phyloP scores from a whole-genome alignment of 2,329 filamentous ascomycete genomes.

The Aspergillus chevalieri region DNA sequence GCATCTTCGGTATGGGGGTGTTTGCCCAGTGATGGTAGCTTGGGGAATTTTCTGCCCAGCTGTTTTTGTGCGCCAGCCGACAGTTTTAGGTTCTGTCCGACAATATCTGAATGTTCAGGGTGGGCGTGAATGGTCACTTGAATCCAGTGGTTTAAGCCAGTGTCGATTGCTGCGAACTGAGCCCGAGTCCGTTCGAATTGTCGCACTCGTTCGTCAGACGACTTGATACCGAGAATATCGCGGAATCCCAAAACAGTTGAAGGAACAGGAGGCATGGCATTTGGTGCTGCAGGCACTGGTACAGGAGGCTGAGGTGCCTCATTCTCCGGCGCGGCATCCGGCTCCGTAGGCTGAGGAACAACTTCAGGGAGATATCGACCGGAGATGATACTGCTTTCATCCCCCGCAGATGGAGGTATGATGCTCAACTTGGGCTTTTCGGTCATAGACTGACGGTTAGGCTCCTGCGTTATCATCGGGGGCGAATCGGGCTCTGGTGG shows the following conservation, averaged over 20 bases:
- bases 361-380: slow-evolving; percentile 9
- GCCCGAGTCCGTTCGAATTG: slow-evolving; percentile 67
- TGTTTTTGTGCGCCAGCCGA: slow-evolving; percentile 23
- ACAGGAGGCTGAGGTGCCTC: slow-evolving; percentile 3
- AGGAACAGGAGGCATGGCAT: neutral
- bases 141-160: slow-evolving; percentile 63
- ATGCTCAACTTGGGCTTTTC: slow-evolving; percentile 28
- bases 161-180: slow-evolving; percentile 65
- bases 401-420: slow-evolving; percentile 18
- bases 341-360: slow-evolving; percentile 4
- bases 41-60: slow-evolving; percentile 35
- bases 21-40: slow-evolving; percentile 30
- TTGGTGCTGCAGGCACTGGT: slow-evolving; percentile 8
- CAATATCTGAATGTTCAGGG: slow-evolving; percentile 48
- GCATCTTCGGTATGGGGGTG: slow-evolving; percentile 23
- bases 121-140: slow-evolving; percentile 43
- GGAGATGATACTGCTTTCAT: slow-evolving; percentile 11
- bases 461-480: slow-evolving; percentile 4
- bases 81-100: slow-evolving; percentile 30
- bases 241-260: slow-evolving; percentile 57
- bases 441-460: slow-evolving; percentile 6
- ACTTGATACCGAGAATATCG: slow-evolving; percentile 68
- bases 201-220: slow-evolving; percentile 61
- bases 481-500: slow-evolving; percentile 11
- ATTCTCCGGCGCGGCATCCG: slow-evolving; percentile 1